Conservation (phyloP, 2,329 filamentous ascomycete species). For the Botrytis galanthina region DNA sequence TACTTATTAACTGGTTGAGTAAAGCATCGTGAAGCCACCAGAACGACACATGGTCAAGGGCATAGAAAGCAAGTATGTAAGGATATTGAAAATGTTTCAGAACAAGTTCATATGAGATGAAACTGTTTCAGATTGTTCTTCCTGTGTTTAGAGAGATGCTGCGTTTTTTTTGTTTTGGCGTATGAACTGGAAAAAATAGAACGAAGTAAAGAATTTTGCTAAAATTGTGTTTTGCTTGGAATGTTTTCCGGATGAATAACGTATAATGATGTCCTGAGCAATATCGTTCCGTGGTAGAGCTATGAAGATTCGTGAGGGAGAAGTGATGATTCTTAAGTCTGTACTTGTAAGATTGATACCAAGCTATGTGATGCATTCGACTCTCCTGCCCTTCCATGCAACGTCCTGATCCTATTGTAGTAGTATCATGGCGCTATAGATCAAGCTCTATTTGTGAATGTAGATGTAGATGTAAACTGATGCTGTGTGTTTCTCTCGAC, state of each 20-base stretch:
- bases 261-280: background rate
- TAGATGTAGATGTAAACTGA: too few species aligned
- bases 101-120: background rate
- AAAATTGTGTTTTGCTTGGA: background rate
- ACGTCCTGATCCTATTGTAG: too few species aligned
- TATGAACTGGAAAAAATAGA: background rate
- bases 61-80: background rate
- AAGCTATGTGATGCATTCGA: accelerated
- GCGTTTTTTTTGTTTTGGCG: too few species aligned
- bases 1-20: background rate
- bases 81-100: background rate
- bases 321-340: background rate
- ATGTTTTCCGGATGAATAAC: background rate
- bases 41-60: background rate
- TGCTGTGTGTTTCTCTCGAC: too few species aligned
- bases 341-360: too few species aligned
- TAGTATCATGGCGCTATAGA: too few species aligned
- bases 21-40: background rate
- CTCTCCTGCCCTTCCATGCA: too few species aligned
- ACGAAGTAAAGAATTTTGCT: background rate
- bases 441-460: too few species aligned
- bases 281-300: background rate
- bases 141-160: background rate
- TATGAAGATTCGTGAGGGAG: background rate
- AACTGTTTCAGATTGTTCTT: background rate